These are phyloP conservation scores for Rhynchosporium secalis DNA, from an alignment of 2,329 filamentous ascomycete genomes.

Conservation along the genomic window DNA sequence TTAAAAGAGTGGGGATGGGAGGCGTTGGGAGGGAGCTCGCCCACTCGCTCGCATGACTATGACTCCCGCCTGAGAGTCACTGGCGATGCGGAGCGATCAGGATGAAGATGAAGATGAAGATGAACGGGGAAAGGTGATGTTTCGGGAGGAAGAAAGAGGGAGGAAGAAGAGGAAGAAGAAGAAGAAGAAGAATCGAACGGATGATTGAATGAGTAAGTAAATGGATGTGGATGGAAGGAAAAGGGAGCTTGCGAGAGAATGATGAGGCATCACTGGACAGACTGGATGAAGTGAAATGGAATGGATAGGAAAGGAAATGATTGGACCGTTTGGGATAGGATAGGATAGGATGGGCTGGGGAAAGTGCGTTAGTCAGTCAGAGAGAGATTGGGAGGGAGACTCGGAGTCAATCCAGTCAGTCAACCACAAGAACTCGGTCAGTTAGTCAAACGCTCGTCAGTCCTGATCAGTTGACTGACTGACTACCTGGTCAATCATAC, in stretches of 20 bases:
- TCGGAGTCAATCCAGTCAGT: neutral
- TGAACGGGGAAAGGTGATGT: conserved; percentile 1
- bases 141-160: neutral
- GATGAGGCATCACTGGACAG: neutral
- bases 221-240: neutral
- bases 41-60: conserved; percentile 27
- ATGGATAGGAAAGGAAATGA: neutral
- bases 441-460: neutral
- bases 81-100: neutral
- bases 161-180: conserved; percentile 16
- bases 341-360: neutral
- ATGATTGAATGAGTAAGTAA: neutral
- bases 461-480: neutral
- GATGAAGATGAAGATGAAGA: neutral
- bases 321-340: too few relatives aligned
- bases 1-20: conserved; percentile 29
- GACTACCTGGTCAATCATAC: neutral
- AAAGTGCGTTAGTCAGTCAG: neutral
- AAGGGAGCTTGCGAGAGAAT: neutral
- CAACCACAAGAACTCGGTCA: neutral
- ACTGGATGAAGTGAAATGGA: neutral
- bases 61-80: conserved; percentile 22
- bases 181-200: conserved; percentile 10
- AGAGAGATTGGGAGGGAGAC: neutral
- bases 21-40: conserved; percentile 13